A percentile compares a stretch with the other conserved stretches of the same genome.
phyloP scores from a whole-genome alignment of 2,329 filamentous ascomycete species.

The Xylariales sp. region DNA sequence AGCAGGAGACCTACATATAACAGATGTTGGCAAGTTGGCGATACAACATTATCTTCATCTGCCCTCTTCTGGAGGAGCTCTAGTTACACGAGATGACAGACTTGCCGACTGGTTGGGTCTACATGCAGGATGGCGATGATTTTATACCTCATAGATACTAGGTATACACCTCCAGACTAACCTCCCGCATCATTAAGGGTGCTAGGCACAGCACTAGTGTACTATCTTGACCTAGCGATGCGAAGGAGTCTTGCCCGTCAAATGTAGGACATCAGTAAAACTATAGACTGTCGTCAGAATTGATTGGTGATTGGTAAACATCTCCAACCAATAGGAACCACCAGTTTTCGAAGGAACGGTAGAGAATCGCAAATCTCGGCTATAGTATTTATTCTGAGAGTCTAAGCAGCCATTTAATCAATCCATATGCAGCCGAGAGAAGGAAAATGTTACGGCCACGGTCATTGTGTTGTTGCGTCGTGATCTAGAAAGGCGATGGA shows the following conservation, averaged over 20 bases:
- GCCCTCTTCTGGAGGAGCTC: neutral
- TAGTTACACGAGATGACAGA: slow-evolving; percentile 8
- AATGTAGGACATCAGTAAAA: neutral
- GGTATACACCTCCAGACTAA: slow-evolving; percentile 2
- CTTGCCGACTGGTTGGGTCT: slow-evolving; percentile 21
- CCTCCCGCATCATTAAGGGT: neutral
- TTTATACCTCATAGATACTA: slow-evolving; percentile 1
- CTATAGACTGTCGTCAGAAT: too few species aligned
- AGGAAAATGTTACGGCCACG: neutral
- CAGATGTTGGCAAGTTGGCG: slow-evolving; percentile 9
- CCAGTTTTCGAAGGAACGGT: neutral
- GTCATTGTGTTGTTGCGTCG: neutral
- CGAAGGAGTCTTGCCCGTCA: neutral
- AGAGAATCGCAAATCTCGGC: slow-evolving; percentile 7
- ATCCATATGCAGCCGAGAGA: neutral
- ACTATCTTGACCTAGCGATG: neutral
- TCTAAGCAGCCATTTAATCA: neutral
- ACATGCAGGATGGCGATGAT: slow-evolving; percentile 20
- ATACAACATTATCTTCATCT: neutral
- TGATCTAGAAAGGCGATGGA: neutral
- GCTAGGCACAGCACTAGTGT: neutral
- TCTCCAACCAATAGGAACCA: slow-evolving; percentile 1
- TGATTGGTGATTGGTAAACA: neutral
- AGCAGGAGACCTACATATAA: slow-evolving; percentile 14
- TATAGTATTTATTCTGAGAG: neutral